phyloP scores from a whole-genome alignment of 2,329 filamentous ascomycete genomes.

The Parafenestella ontariensis region DNA sequence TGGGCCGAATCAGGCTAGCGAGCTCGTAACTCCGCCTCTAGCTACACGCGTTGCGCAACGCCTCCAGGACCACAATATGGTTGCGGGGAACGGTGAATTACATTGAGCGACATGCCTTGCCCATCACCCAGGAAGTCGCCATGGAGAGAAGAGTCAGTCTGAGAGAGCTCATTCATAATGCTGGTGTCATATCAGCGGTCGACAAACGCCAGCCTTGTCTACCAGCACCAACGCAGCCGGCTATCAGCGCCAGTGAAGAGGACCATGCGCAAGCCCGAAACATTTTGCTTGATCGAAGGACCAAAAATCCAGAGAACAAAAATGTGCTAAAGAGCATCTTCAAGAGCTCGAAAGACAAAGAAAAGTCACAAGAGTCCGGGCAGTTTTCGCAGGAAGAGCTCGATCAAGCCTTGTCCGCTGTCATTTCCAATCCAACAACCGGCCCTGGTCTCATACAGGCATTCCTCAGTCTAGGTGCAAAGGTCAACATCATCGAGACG shows the following conservation, averaged over 20 bases:
- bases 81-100: conserved; percentile 1
- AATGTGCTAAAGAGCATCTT: conserved; percentile 46
- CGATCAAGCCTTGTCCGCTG: conserved; percentile 43
- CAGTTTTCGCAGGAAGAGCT: conserved; percentile 46
- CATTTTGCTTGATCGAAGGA: conserved; percentile 41
- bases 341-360: conserved; percentile 45
- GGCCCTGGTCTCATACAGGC: conserved; percentile 43
- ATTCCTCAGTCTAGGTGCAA: conserved; percentile 42
- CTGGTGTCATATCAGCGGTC: conserved; percentile 32
- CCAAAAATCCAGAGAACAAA: conserved; percentile 38
- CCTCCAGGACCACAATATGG: conserved; percentile 6
- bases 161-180: conserved; percentile 37
- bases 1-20: conserved; percentile 15
- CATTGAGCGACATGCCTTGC: conserved; percentile 9
- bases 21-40: conserved; percentile 20
- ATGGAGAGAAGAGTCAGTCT: conserved; percentile 41
- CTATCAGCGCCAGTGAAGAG: conserved; percentile 38
- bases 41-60: conserved; percentile 21
- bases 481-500: conserved; percentile 39
- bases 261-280: conserved; percentile 39
- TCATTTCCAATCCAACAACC: conserved; percentile 39
- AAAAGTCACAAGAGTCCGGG: conserved; percentile 35
- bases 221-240: conserved; percentile 40
- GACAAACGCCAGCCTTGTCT: conserved; percentile 40
- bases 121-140: conserved; percentile 1